phyloP scores from a whole-genome alignment of 768 basidiomycete species.

The Serpula lacrymans region DNA sequence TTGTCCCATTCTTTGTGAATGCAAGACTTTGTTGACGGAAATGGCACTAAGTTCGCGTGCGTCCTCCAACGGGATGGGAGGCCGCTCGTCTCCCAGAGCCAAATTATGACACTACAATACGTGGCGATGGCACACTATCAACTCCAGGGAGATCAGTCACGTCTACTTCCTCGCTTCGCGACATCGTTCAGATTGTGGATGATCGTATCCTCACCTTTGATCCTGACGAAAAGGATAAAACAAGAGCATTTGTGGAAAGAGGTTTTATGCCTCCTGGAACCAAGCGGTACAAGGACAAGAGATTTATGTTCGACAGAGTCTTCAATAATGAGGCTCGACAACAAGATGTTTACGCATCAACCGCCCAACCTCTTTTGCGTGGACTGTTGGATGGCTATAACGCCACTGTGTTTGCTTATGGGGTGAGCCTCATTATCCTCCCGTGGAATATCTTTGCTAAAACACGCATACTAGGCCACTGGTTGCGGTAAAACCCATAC shows the following conservation, averaged over 20 bases:
- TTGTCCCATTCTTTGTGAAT: conserved; percentile 18
- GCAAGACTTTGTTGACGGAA: not conserved
- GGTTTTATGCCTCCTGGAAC: conserved; percentile 84
- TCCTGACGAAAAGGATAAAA: conserved; percentile 84
- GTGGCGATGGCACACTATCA: conserved; percentile 84
- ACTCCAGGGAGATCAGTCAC: conserved; percentile 53
- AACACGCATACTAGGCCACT: conserved; percentile 67
- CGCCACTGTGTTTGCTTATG: conserved; percentile 97
- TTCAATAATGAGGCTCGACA: conserved; percentile 81
- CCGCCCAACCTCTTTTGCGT: conserved; percentile 79
- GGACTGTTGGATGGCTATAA: conserved; percentile 93
- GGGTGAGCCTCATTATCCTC: conserved; percentile 53
- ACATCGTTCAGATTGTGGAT: conserved; percentile 87
- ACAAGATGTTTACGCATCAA: conserved; percentile 83
- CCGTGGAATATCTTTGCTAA: conserved; percentile 10
- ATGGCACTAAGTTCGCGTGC: conserved; percentile 69
- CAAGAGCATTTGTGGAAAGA: conserved; percentile 76
- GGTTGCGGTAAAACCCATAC: conserved; percentile 99
- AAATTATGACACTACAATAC: conserved; percentile 64
- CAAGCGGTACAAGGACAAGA: conserved; percentile 92
- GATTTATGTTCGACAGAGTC: conserved; percentile 96
- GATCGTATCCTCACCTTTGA: conserved; percentile 96
- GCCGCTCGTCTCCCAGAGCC: conserved; percentile 79
- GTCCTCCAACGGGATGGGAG: conserved; percentile 84
- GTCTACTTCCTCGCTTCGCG: conserved; percentile 58